Conservation (phyloP, 345 rosid species). For the Salix viminalis region DNA sequence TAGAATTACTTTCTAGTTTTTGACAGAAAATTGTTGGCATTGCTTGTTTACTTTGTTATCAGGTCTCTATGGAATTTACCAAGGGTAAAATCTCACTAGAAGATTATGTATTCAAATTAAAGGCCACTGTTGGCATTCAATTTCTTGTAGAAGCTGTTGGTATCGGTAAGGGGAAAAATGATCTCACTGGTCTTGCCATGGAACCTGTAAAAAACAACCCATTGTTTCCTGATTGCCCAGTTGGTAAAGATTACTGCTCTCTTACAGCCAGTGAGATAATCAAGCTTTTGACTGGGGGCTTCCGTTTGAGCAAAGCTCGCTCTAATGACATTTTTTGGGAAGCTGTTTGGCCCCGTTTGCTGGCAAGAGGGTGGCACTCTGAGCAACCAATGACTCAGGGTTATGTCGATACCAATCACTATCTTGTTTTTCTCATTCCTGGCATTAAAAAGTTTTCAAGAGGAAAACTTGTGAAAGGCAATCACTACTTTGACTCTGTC, state of each 20-base stretch:
- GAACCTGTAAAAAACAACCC: conserved; percentile 38
- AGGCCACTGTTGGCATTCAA: conserved; percentile 43
- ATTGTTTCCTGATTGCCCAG: conserved; percentile 36
- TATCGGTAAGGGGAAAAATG: conserved; percentile 64
- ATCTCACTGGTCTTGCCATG: conserved; percentile 50
- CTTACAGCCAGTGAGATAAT: conserved; percentile 55
- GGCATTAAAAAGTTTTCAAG: conserved; percentile 65
- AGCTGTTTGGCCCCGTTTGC: conserved; percentile 79
- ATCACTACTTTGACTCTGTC: conserved; percentile 65
- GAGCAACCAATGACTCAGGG: conserved; percentile 54
- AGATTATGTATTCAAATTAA: conserved; percentile 37
- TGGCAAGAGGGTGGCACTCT: conserved; percentile 78
- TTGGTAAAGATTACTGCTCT: conserved; percentile 44
- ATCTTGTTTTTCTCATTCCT: conserved; percentile 62
- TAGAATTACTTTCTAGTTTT: not conserved
- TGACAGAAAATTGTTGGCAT: not conserved
- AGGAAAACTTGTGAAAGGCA: conserved; percentile 60
- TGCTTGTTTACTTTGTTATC: conserved; percentile 22
- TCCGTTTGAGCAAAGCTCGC: conserved; percentile 70
- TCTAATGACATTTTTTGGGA: conserved; percentile 75
- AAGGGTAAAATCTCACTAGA: conserved; percentile 51
- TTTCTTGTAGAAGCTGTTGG: conserved; percentile 60
- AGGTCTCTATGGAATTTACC: conserved; percentile 58
- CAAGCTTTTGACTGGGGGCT: conserved; percentile 46
- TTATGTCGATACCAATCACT: conserved; percentile 37